phyloP scores from a whole-genome alignment of 2,329 filamentous ascomycete species.

The Aureobasidium sp. region DNA sequence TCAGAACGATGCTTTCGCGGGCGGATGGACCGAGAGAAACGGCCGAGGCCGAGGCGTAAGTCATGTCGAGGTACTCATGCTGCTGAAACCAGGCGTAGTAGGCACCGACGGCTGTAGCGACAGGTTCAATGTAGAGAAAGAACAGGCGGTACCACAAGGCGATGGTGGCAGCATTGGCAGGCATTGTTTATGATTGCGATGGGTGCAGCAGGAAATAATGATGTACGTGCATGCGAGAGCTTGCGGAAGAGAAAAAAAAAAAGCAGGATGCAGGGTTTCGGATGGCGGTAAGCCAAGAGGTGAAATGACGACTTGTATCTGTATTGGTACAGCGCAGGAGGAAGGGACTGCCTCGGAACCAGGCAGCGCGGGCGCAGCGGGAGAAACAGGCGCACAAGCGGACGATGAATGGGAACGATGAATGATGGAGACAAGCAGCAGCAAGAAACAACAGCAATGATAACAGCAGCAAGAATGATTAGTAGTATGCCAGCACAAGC shows the following conservation, averaged over 20 bases:
- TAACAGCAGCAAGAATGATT: neutral
- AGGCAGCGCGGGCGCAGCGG: neutral
- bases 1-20: slow-evolving; percentile 57
- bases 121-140: slow-evolving; percentile 66
- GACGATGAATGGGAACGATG: neutral
- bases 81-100: slow-evolving; percentile 47
- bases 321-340: neutral
- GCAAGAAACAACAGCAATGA: slow-evolving; percentile 1
- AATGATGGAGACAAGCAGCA: neutral
- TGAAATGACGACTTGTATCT: slow-evolving; percentile 10
- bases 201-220: slow-evolving; percentile 11
- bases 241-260: neutral
- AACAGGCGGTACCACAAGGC: slow-evolving; percentile 61
- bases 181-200: slow-evolving; percentile 10
- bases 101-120: slow-evolving; percentile 47
- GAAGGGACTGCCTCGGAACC: slow-evolving; percentile 2
- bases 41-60: slow-evolving; percentile 45
- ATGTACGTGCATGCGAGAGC: slow-evolving; percentile 12
- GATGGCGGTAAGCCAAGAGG: slow-evolving; percentile 14
- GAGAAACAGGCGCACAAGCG: slow-evolving; percentile 10
- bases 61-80: slow-evolving; percentile 55
- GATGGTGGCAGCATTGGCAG: slow-evolving; percentile 33
- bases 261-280: slow-evolving; percentile 16
- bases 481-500: neutral
- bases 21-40: slow-evolving; percentile 44